phyloP scores from a whole-genome alignment of 1,284 basidiomycete genomes.

The Cutaneotrichosporon curvatum region DNA sequence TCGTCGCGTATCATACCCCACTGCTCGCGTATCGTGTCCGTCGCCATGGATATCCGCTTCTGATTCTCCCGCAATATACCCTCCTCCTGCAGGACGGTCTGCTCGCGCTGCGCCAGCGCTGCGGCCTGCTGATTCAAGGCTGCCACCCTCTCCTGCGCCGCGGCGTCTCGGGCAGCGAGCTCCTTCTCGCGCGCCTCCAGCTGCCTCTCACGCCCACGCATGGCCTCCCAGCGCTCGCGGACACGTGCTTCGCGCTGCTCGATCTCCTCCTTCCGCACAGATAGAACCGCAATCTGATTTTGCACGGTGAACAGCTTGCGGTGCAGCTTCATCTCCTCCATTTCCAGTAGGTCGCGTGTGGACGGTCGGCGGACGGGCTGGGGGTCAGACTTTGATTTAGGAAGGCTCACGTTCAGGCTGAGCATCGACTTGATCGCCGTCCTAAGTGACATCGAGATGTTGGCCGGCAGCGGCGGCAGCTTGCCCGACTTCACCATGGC shows the following conservation, averaged over 20 bases:
- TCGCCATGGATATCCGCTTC: slow-evolving; percentile 60
- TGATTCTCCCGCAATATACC: slow-evolving; percentile 64
- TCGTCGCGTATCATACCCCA: slow-evolving; percentile 52
- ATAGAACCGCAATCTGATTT: slow-evolving; percentile 36
- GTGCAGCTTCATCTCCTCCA: slow-evolving; percentile 45
- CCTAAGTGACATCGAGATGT: slow-evolving; percentile 34
- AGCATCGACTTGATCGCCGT: slow-evolving; percentile 41
- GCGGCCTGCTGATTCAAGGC: slow-evolving; percentile 20
- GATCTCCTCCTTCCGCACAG: slow-evolving; percentile 47
- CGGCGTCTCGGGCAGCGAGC: slow-evolving; percentile 39
- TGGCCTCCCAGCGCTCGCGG: slow-evolving; percentile 21
- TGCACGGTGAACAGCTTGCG: slow-evolving; percentile 43
- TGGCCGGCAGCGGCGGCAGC: slow-evolving; percentile 36
- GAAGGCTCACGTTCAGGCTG: slow-evolving; percentile 34
- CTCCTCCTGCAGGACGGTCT: slow-evolving; percentile 57
- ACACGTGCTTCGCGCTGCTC: slow-evolving; percentile 42
- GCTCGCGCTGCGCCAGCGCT: slow-evolving; percentile 58
- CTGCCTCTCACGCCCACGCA: slow-evolving; percentile 19
- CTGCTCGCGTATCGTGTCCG: slow-evolving; percentile 51
- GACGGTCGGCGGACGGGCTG: slow-evolving; percentile 41
- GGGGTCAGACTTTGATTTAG: slow-evolving; percentile 1
- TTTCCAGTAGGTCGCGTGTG: slow-evolving; percentile 41
- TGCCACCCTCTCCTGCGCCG: slow-evolving; percentile 26
- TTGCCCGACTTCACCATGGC: slow-evolving; percentile 41
- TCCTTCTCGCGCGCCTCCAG: slow-evolving; percentile 20